Conservation (phyloP, 108 stramenopile species). For the Pseudonitzschia delicatissima region DNA sequence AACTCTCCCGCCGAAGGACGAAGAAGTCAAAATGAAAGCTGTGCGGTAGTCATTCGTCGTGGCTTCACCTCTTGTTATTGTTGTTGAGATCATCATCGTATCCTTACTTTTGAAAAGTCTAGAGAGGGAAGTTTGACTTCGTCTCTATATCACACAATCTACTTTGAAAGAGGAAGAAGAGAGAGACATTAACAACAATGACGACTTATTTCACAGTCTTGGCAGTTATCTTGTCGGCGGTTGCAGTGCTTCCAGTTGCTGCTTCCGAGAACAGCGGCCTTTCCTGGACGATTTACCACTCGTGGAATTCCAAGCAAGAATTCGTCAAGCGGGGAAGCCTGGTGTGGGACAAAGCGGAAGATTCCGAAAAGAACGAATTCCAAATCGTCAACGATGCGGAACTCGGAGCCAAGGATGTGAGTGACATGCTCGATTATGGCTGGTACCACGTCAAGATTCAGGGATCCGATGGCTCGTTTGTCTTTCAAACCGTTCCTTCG, state of each 20-base stretch:
- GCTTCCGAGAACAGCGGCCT: slow-evolving; percentile 12
- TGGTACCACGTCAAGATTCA: slow-evolving; percentile 54
- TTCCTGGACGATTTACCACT: slow-evolving; percentile 45
- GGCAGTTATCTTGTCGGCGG: slow-evolving; percentile 6
- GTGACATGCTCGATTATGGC: slow-evolving; percentile 31
- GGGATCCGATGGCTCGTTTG: slow-evolving; percentile 10
- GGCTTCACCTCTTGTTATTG: too few relatives aligned
- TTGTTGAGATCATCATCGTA: too few relatives aligned
- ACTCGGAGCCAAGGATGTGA: slow-evolving; percentile 13
- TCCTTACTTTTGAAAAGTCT: too few relatives aligned
- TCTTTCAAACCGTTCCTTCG: slow-evolving; percentile 50
- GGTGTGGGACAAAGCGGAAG: background rate
- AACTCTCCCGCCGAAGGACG: too few relatives aligned
- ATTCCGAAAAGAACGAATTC: background rate
- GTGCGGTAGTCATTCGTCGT: too few relatives aligned
- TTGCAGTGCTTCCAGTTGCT: background rate
- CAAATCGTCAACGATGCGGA: slow-evolving; percentile 15
- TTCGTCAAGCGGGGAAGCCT: slow-evolving; percentile 30
- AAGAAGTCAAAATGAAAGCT: too few relatives aligned
- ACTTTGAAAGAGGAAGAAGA: too few relatives aligned
- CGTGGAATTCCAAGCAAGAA: slow-evolving; percentile 29
- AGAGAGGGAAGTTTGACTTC: too few relatives aligned
- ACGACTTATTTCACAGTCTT: too few relatives aligned
- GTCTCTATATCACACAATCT: too few relatives aligned
- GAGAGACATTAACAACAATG: too few relatives aligned